Evolutionary conservation across 2,329 filamentous ascomycete genomes (phyloP).

Genomic region (Xylaria sp.): DNA sequence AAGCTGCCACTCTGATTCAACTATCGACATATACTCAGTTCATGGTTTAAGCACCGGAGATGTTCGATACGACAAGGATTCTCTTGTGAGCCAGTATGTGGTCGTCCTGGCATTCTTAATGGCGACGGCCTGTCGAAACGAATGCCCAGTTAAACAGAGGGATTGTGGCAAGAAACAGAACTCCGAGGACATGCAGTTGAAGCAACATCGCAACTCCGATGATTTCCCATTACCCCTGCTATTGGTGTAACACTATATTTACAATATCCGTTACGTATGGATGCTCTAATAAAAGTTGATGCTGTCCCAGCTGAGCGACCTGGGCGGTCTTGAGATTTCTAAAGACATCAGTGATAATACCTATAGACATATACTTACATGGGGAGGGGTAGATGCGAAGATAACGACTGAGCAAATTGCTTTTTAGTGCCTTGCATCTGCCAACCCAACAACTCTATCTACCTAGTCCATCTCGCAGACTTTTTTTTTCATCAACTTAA

Average conservation of each 20-base stretch:
- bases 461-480: neutral
- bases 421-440: conserved; percentile 26
- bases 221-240: conserved; percentile 19
- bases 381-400: neutral
- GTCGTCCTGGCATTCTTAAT: neutral
- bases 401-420: conserved; percentile 22
- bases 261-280: conserved; percentile 22
- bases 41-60: conserved; percentile 16
- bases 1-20: neutral
- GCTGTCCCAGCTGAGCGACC: neutral
- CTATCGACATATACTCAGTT: neutral
- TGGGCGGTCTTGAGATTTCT: neutral
- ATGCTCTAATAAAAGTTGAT: neutral
- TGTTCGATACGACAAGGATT: conserved; percentile 17
- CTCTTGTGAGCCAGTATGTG: conserved; percentile 6
- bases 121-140: neutral
- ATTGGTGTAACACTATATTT: conserved; percentile 1
- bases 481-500: neutral
- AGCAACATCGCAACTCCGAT: conserved; percentile 13
- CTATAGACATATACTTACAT: neutral
- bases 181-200: conserved; percentile 10
- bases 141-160: neutral
- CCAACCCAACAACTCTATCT: conserved; percentile 1
- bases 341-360: neutral
- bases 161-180: conserved; percentile 8